phyloP scores from a whole-genome alignment of 768 basidiomycete genomes.

The Crepidotus variabilis region DNA sequence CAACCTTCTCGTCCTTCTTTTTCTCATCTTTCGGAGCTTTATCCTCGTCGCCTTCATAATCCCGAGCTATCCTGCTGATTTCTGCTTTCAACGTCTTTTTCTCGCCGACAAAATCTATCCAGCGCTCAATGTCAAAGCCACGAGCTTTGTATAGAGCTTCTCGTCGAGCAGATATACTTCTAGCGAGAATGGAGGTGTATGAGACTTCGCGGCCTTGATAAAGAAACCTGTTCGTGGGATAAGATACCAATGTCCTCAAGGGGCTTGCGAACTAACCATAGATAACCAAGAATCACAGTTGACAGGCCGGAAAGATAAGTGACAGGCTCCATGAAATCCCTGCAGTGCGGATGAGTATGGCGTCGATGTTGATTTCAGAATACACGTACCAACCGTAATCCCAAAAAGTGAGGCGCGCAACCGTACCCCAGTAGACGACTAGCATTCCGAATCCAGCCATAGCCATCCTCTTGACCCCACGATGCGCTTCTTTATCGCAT shows the following conservation, averaged over 20 bases:
- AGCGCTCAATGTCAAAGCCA: constrained; percentile 59
- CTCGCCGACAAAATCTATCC: constrained; percentile 52
- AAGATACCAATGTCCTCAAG: neutral
- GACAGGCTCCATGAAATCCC: constrained; percentile 70
- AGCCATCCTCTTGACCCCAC: constrained; percentile 54
- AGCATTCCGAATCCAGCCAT: constrained; percentile 56
- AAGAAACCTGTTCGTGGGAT: constrained; percentile 38
- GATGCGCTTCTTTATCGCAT: constrained; percentile 55
- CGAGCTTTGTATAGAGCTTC: constrained; percentile 51
- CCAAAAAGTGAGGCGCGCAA: constrained; percentile 64
- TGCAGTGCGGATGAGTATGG: constrained; percentile 10
- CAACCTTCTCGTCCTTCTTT: neutral
- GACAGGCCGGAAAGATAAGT: constrained; percentile 63
- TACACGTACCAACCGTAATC: constrained; percentile 46
- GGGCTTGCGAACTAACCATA: constrained; percentile 35
- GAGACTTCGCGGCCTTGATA: constrained; percentile 63
- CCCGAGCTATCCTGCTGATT: constrained; percentile 54
- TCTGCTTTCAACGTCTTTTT: constrained; percentile 45
- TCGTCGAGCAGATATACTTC: constrained; percentile 54
- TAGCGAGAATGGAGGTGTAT: constrained; percentile 58
- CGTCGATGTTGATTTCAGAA: neutral
- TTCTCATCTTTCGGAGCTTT: constrained; percentile 11
- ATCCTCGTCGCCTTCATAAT: constrained; percentile 46
- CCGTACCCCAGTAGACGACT: constrained; percentile 59
- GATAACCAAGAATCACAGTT: constrained; percentile 57